These are phyloP conservation scores for Pseudocercospora eumusae DNA, from an alignment of 2,329 filamentous ascomycete genomes.

Conservation along the genomic window DNA sequence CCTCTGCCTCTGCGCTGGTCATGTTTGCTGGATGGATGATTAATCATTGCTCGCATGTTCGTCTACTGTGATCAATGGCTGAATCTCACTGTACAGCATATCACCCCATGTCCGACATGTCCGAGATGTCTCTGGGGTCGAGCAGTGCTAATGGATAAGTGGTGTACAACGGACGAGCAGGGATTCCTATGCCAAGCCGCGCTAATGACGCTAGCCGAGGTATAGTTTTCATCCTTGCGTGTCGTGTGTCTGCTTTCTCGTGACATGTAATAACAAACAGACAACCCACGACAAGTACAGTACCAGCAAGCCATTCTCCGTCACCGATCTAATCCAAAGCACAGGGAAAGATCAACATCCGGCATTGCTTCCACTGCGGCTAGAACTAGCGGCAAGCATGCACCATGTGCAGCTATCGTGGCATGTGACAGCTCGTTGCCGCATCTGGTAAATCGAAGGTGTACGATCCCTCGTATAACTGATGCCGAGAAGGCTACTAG, in stretches of 20 bases:
- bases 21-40: no score
- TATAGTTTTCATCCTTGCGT: background rate
- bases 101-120: background rate
- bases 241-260: background rate
- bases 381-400: background rate
- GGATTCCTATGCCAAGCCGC: background rate
- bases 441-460: background rate
- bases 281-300: background rate
- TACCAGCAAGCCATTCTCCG: background rate
- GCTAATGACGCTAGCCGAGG: background rate
- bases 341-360: background rate
- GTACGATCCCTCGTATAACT: no score
- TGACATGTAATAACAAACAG: background rate
- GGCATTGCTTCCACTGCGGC: conserved; percentile 4
- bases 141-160: background rate
- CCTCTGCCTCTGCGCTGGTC: background rate
- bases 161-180: background rate
- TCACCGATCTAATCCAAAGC: background rate
- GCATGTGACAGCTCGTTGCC: background rate
- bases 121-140: background rate
- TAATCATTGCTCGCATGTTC: conserved; percentile 1
- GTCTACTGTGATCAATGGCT: background rate
- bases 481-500: no score
- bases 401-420: background rate
- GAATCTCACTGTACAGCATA: background rate